These are phyloP conservation scores for Peronospora belbahrii DNA, from an alignment of 352 stramenopile species.

Conservation along the genomic window DNA sequence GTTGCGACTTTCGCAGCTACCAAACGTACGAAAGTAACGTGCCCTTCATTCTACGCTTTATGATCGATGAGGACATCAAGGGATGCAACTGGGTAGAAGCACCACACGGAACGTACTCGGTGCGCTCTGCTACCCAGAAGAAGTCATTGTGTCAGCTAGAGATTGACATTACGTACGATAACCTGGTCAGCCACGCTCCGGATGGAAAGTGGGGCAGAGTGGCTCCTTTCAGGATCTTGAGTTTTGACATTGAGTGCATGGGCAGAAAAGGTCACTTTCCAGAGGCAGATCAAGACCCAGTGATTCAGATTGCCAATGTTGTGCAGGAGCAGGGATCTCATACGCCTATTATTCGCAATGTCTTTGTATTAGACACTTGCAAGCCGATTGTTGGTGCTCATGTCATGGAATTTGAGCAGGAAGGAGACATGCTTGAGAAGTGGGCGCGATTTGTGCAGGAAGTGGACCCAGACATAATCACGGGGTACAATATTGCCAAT, in stretches of 20 bases:
- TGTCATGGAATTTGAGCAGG: conserved; percentile 94
- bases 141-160: conserved; percentile 92
- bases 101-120: conserved; percentile 85
- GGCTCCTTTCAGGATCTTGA: conserved; percentile 95
- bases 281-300: conserved; percentile 90
- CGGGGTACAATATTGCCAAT: conserved; percentile 99
- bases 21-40: conserved; percentile 99
- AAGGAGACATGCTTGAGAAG: conserved; percentile 95
- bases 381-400: conserved; percentile 97
- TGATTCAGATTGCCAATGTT: conserved; percentile 99
- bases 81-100: conserved; percentile 97
- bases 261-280: conserved; percentile 94
- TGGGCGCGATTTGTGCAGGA: conserved; percentile 95
- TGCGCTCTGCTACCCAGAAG: conserved; percentile 68
- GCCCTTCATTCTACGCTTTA: conserved; percentile 98
- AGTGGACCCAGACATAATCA: conserved; percentile 98
- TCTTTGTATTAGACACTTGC: conserved; percentile 97
- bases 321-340: conserved; percentile 86
- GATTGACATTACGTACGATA: conserved; percentile 97
- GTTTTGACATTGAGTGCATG: conserved; percentile 99
- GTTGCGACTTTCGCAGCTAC: conserved; percentile 59
- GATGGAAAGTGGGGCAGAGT: conserved; percentile 95
- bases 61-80: conserved; percentile 97
- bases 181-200: conserved; percentile 90
- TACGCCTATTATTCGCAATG: conserved; percentile 84